These are phyloP conservation scores for Botrytis hyacinthi DNA, from an alignment of 2,329 filamentous ascomycete species.

Conservation along the genomic window DNA sequence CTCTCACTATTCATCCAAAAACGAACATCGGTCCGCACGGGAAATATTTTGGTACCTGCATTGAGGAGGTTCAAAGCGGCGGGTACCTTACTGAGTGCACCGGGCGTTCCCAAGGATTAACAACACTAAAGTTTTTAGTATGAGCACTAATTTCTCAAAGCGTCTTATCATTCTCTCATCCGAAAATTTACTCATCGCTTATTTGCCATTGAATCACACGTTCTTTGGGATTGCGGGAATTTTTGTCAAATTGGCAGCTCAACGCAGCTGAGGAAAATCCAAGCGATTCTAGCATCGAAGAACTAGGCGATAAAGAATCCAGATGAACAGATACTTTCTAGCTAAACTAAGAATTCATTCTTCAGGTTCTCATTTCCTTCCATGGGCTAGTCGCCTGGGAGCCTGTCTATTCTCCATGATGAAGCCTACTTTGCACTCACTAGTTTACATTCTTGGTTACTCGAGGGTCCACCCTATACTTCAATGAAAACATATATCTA, in stretches of 20 bases:
- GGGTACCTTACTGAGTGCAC: background rate
- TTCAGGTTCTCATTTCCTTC: background rate
- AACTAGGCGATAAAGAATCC: background rate
- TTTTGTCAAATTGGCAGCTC: background rate
- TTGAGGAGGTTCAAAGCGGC: background rate
- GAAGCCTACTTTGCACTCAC: background rate
- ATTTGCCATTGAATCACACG: background rate
- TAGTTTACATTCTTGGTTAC: background rate
- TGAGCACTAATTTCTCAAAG: constrained; percentile 15
- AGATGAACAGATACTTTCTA: background rate
- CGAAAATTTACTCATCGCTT: background rate
- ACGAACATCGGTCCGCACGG: background rate
- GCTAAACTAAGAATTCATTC: background rate
- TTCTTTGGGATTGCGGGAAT: background rate
- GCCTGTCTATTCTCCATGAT: background rate
- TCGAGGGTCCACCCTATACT: background rate
- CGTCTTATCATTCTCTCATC: background rate
- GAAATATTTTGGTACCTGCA: background rate
- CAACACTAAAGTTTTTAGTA: background rate
- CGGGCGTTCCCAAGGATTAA: background rate
- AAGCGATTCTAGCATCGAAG: background rate
- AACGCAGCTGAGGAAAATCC: background rate
- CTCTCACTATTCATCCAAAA: background rate
- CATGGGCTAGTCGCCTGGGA: background rate
- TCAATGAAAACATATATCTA: constrained; percentile 12